Base-by-base conservation (phyloP, 2,329 filamentous ascomycete genomes). In the Drechslerella stenobrocha region DNA sequence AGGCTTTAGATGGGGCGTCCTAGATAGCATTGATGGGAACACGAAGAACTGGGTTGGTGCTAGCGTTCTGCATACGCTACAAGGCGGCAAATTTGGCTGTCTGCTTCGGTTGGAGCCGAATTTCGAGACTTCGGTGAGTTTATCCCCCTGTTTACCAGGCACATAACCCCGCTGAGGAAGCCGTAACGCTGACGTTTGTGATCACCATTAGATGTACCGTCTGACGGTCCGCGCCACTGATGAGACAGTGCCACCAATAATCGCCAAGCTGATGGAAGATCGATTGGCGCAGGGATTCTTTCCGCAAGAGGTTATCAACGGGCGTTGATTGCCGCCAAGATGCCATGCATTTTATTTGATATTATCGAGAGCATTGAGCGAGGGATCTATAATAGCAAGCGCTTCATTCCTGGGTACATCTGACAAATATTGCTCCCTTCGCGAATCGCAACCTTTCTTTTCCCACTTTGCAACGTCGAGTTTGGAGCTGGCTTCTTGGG, bases 101-200 rank as follows among this genome's bases (percentile, higher is more conserved):
- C 79, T 98, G 75, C 79, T 98, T 80, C 83, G 93, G 75, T 78
- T 98, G 78, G 93, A 98, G 81, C 93, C 93, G 69, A 98, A 98
- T 78, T 92, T 91, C 74, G 82, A 84, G 71, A 92, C 87, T 70
- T 89, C 90, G 84, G 93, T 96, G 82, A 79, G 86, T 78, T 32
- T n/a, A n/a, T n/a, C n/a, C n/a, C 26, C 9, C 28, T 37, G 26
- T 13, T 18, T 20, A 34, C 2, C 24, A 9, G 15, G 30, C 40
- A 73, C 20, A 45, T 32, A 1, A 22, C 34, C 24, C 8, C 13
- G 15, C 42, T 8, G 37, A 44, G 30, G 8, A 24, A 23, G 42
- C 22, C 24, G n/a, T n/a, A 52, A 60, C 74, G 44, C 69, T 56
- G 42, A 56, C 45, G 13, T 40, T 5, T 13, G 23, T 42, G 37